phyloP scores from a whole-genome alignment of 2,329 filamentous ascomycete species.

The Neofusicoccum sp. region DNA sequence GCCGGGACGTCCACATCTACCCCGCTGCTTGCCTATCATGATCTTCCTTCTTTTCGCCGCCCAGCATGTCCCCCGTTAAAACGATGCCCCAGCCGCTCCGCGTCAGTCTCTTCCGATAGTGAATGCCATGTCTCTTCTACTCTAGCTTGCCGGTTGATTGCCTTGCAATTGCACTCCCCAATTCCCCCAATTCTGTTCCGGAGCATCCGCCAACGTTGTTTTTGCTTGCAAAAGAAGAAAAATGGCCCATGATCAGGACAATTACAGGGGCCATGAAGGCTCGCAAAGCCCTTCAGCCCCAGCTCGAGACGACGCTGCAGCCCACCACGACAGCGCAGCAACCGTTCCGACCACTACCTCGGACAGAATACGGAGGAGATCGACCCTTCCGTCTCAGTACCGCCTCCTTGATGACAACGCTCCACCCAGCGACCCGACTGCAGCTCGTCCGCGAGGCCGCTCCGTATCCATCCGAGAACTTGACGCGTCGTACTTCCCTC shows the following conservation, averaged over 20 bases:
- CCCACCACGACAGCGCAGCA: not conserved
- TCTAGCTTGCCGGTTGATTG: too few relatives aligned
- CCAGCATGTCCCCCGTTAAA: not conserved
- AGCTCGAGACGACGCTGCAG: not conserved
- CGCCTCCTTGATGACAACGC: not conserved
- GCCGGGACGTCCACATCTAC: not conserved
- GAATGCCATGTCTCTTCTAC: not conserved
- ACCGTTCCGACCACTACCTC: not conserved
- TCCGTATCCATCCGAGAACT: not conserved
- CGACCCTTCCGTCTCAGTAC: conserved; percentile 2
- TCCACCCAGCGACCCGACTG: not conserved
- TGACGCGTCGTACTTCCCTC: not conserved
- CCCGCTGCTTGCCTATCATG: not conserved
- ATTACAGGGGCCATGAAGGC: not conserved
- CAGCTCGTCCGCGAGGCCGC: not conserved
- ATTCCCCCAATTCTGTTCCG: not conserved
- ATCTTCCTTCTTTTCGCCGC: not conserved
- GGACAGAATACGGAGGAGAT: not conserved
- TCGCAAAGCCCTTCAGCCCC: not conserved
- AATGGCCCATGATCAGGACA: not conserved
- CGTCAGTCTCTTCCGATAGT: not conserved
- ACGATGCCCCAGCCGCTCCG: too few relatives aligned
- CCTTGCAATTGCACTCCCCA: too few relatives aligned
- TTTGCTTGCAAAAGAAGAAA: too few relatives aligned
- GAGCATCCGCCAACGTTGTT: not conserved